Conservation (phyloP, 768 basidiomycete species). For the Amanita thiersii region DNA sequence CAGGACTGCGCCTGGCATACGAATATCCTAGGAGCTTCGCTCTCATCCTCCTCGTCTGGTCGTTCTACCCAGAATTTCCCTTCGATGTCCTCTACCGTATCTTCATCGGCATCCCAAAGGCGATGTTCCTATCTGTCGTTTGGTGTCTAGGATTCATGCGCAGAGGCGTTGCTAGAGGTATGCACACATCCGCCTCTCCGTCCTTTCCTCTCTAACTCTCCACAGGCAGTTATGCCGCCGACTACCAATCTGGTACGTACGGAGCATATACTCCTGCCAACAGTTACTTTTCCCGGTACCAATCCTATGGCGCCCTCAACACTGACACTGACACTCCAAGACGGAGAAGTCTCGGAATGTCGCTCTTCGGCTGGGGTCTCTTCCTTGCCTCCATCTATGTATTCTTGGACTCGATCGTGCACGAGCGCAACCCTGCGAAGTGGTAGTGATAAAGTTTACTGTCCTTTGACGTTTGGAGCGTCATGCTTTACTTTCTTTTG, state of each 20-base stretch:
- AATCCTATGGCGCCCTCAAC: constrained; percentile 4
- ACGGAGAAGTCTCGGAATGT: background rate
- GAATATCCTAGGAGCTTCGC: constrained; percentile 1
- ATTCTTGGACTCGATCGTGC: background rate
- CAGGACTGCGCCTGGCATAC: background rate
- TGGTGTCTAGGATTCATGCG: background rate
- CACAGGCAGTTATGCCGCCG: constrained; percentile 4
- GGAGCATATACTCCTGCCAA: constrained; percentile 6
- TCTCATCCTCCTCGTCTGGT: background rate
- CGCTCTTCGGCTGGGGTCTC: background rate
- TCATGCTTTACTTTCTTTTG: too few species aligned
- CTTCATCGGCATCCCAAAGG: background rate
- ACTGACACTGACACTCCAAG: background rate
- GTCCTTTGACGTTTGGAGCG: too few species aligned
- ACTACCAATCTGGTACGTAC: constrained; percentile 5
- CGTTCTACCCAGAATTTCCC: constrained; percentile 2
- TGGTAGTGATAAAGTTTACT: too few species aligned
- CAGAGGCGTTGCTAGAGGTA: background rate
- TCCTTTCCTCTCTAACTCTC: background rate
- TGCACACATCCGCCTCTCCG: background rate
- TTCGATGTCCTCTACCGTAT: background rate
- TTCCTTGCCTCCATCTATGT: background rate
- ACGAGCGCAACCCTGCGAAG: too few species aligned
- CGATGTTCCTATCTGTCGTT: background rate
- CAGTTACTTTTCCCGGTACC: constrained; percentile 3